These are phyloP conservation scores for Gonium pectorale DNA, from an alignment of 139 green algal genomes.

Conservation along the genomic window DNA sequence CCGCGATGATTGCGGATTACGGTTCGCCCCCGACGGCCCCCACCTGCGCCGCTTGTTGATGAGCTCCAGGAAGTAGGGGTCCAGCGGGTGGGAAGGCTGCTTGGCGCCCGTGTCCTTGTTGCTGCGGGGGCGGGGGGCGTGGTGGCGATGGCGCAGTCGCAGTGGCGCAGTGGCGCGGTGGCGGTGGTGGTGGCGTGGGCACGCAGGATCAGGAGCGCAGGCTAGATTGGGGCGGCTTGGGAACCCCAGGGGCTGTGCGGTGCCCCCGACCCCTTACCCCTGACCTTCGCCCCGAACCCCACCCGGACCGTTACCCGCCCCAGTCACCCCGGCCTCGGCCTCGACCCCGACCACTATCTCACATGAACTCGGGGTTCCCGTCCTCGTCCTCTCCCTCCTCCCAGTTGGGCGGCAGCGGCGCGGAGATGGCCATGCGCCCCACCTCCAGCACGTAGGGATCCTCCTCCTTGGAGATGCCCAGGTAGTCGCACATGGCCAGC, in stretches of 20 bases:
- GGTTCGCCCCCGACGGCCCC: too few relatives aligned
- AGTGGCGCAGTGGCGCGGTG: too few relatives aligned
- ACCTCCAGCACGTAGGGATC: conserved; percentile 62
- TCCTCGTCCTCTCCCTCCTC: conserved; percentile 38
- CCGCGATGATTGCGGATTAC: too few relatives aligned
- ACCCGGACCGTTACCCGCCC: too few relatives aligned
- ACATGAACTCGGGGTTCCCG: conserved; percentile 39
- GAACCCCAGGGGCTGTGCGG: not conserved
- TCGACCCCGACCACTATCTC: not conserved
- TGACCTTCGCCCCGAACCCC: too few relatives aligned
- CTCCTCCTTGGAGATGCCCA: conserved; percentile 53
- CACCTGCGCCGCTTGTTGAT: conserved; percentile 7
- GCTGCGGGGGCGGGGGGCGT: conserved; percentile 59
- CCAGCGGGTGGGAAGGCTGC: conserved; percentile 70
- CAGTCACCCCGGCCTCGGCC: not conserved
- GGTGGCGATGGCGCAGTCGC: too few relatives aligned
- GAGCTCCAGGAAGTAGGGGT: conserved; percentile 80
- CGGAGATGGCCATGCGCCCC: conserved; percentile 69
- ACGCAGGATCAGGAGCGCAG: too few relatives aligned
- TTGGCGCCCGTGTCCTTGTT: conserved; percentile 53
- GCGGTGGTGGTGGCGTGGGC: too few relatives aligned
- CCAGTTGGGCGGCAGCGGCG: conserved; percentile 68
- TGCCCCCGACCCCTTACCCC: too few relatives aligned
- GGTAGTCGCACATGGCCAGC: conserved; percentile 70
- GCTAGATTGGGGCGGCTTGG: not conserved